Conservation (phyloP, 2,329 filamentous ascomycete genomes). For the Aspergillus arachidicola region DNA sequence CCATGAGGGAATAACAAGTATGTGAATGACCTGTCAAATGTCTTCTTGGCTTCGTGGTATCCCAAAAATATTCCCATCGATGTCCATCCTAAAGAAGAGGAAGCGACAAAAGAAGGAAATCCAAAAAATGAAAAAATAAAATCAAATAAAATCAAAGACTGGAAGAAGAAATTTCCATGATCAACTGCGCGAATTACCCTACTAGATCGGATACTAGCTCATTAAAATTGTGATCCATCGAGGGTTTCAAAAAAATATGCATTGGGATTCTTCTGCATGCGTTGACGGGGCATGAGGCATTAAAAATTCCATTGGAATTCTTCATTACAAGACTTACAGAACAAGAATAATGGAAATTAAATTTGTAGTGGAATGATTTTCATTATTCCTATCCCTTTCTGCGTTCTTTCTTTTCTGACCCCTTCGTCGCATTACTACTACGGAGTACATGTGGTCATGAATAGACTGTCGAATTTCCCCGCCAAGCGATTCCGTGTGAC, state of each 20-base stretch:
- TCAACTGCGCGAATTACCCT: slow-evolving; percentile 30
- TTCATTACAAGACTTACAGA: background rate
- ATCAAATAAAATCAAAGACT: background rate
- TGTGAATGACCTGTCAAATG: background rate
- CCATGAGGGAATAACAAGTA: slow-evolving; percentile 13
- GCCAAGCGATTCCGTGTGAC: background rate
- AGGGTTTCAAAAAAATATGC: background rate
- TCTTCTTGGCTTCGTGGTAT: background rate
- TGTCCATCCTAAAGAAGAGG: no score
- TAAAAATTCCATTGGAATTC: background rate
- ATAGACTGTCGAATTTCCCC: background rate
- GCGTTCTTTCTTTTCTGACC: background rate
- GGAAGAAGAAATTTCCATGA: slow-evolving; percentile 7
- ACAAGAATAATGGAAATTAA: background rate
- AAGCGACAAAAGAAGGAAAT: background rate
- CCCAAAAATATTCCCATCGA: background rate
- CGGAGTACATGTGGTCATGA: background rate
- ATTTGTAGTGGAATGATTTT: background rate
- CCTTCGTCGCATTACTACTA: background rate
- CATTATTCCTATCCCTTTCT: background rate
- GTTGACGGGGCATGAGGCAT: background rate
- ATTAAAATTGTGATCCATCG: background rate
- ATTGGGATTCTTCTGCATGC: background rate
- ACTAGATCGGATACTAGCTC: slow-evolving; percentile 10
- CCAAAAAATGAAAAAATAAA: background rate